phyloP scores from a whole-genome alignment of 345 rosid genomes.

The Iberis pinnata region DNA sequence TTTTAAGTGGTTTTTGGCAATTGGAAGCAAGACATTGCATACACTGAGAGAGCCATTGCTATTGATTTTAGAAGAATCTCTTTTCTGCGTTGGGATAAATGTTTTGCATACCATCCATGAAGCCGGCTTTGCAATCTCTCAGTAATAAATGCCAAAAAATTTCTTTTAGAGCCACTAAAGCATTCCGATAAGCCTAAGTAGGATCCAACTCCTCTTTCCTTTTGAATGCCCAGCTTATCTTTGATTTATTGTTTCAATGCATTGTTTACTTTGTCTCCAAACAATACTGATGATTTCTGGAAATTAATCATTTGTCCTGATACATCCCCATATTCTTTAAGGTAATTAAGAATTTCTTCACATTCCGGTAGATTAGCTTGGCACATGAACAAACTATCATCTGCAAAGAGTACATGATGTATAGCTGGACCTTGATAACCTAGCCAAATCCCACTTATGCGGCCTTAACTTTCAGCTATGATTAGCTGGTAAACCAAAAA shows the following conservation, averaged over 20 bases:
- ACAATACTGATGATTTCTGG: not conserved
- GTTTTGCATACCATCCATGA: not conserved
- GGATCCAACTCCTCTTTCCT: not conserved
- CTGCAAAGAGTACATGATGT: not conserved
- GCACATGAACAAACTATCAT: not conserved
- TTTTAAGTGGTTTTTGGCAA: not conserved
- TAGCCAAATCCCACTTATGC: too few relatives aligned
- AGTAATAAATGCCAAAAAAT: too few relatives aligned
- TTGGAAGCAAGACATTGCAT: not conserved
- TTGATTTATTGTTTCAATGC: too few relatives aligned
- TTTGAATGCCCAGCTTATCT: not conserved
- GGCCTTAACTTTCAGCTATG: too few relatives aligned
- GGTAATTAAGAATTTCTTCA: not conserved
- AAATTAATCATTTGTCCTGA: not conserved
- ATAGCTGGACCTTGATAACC: too few relatives aligned
- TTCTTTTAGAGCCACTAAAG: not conserved
- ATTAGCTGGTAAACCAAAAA: too few relatives aligned
- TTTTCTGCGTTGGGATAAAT: not conserved
- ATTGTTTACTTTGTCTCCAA: not conserved
- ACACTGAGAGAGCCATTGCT: not conserved
- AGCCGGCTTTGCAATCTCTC: not conserved
- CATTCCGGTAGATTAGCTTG: not conserved
- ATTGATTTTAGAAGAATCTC: not conserved
- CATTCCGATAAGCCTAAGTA: not conserved
- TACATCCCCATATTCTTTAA: not conserved